Base-by-base conservation (phyloP, 75 land plant species). In the Selaginella moellendorffii region DNA sequence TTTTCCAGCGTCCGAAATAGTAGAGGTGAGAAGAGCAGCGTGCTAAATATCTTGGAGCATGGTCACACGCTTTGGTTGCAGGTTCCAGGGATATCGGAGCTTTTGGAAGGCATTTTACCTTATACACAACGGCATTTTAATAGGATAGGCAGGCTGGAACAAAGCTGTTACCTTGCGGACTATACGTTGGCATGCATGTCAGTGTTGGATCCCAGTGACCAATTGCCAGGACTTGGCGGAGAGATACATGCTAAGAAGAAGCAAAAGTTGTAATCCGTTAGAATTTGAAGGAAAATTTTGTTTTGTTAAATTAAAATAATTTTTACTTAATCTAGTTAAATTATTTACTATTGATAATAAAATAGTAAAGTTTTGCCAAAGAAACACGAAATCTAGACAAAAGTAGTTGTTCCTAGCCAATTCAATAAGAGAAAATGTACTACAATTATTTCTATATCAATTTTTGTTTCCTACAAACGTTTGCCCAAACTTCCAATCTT, bases 61-160 rank as follows among this genome's bases (percentile, higher is more conserved):
- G 5, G 2, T 17, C 19, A 5, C 31, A n/a, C 23, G 19, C 64
- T 66, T 54, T 21, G 27, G 2, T 27, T 67, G 53, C 79, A 90
- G 97, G 71, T 91, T 0, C 80, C 78, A 68, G 95, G 93, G 24
- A 73, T 91, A 5, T 64, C 73, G 30, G 95, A 91, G 65, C 70
- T 91, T 26, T 79, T 91, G 29, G 97, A 91, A 67, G 97, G 89
- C 24, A 75, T 91, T 18, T 65, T 82, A 17, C 86, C 97, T 12
- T 85, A 91, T 62, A 73, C 93, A 21, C 77, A 87, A 62, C 76
- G 97, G 67, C 97, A 87, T 65, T 85, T 69, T 28, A 88, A 80
- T 78, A 75, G 93, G 46, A 72, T 91, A 29, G 88, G 84, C 54
- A 63, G 97, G 63, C 75, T 84, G 17, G 66, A 75, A 52, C 77